These are phyloP conservation scores for Colletotrichum orbiculare DNA, from an alignment of 2,329 filamentous ascomycete species.

Conservation along the genomic window DNA sequence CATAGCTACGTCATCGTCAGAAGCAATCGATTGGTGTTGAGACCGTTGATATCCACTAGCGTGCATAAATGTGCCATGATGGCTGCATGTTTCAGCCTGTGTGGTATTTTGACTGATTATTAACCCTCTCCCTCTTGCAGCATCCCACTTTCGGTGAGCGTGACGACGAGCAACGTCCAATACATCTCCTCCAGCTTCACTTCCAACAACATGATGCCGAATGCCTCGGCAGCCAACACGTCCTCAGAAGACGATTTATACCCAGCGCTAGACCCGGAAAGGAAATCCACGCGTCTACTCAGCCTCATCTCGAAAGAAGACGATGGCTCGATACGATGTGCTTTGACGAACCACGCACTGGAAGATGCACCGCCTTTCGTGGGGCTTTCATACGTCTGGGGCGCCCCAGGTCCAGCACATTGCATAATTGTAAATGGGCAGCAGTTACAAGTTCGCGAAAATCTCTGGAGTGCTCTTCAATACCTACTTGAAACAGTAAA, in stretches of 20 bases:
- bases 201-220: rapidly evolving
- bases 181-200: not conserved
- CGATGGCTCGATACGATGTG: not conserved
- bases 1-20: not conserved
- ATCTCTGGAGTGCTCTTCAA: conserved; percentile 13
- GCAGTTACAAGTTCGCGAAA: not conserved
- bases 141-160: not conserved
- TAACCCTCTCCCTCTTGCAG: not conserved
- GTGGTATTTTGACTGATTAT: not conserved
- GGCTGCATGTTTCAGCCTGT: not conserved
- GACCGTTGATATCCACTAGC: not conserved
- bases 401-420: conserved; percentile 18
- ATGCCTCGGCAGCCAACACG: not conserved
- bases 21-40: not conserved
- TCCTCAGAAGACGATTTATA: not conserved
- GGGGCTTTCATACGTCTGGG: conserved; percentile 42
- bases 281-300: conserved; percentile 11
- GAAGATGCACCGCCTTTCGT: conserved; percentile 36
- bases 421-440: not conserved
- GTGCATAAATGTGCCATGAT: conserved; percentile 7
- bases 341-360: not conserved
- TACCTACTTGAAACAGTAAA: not conserved
- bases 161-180: not conserved
- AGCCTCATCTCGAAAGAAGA: not conserved
- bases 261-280: not conserved